Conservation (phyloP, 202 grass and related monocot species). For the Zoysia matrella region DNA sequence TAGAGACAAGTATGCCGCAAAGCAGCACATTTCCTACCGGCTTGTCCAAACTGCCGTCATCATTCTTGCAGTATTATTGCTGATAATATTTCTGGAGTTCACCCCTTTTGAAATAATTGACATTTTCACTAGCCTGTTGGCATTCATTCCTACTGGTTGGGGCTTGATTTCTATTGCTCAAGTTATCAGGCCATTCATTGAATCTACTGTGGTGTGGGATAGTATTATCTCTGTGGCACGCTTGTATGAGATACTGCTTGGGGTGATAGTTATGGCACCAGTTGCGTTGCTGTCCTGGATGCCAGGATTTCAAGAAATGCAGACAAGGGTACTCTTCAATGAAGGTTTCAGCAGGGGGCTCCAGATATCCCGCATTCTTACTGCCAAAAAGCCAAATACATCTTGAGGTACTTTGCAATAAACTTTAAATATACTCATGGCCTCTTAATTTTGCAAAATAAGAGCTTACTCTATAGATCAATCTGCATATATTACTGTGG, state of each 20-base stretch:
- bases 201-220: constrained; percentile 79
- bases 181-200: constrained; percentile 93
- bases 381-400: constrained; percentile 77
- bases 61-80: constrained; percentile 59
- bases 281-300: constrained; percentile 90
- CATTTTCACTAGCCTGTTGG: constrained; percentile 86
- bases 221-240: constrained; percentile 78
- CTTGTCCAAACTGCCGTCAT: constrained; percentile 63
- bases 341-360: constrained; percentile 97
- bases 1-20: constrained; percentile 74
- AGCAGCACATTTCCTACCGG: constrained; percentile 83
- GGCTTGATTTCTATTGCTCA: constrained; percentile 92
- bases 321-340: constrained; percentile 95
- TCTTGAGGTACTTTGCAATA: constrained; percentile 68
- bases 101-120: constrained; percentile 83
- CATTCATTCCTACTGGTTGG: constrained; percentile 97
- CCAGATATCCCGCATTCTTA: constrained; percentile 88
- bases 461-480: constrained; percentile 12
- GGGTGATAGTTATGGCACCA: constrained; percentile 78
- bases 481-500: background rate
- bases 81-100: constrained; percentile 77
- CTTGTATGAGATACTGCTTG: constrained; percentile 91
- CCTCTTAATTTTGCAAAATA: background rate
- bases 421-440: constrained; percentile 3
- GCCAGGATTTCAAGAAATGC: constrained; percentile 98